Base-by-base conservation (phyloP, 202 grass and related monocot genomes). In the Schoenoplectus triqueter region DNA sequence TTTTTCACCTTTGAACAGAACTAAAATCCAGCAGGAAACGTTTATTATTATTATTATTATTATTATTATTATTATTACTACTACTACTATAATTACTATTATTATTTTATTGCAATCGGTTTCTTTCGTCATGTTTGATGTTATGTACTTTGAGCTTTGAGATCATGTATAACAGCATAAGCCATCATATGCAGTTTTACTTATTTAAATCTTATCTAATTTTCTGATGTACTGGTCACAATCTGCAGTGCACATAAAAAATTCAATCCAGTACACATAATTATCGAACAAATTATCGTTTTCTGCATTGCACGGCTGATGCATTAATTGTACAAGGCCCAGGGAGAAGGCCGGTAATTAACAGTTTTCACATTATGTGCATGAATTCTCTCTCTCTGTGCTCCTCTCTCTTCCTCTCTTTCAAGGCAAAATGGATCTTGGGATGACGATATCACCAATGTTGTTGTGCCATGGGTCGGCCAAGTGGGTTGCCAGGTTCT, bases 401-500 rank as follows among this genome's bases (percentile, higher is more conserved):
- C 41, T 50, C 15, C 21, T 81, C 78, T 80, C 77, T 63, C 10
- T 41, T n/a, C 64, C 60, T 80, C 66, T 67, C 20, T 66, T 82
- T 93, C 88, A 98, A 87, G 91, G 91, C 64, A 49, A 85, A 70
- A 99, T 56, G 10, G 90, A 45, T 88, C 92, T 94, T 5, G 96
- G 96, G 89, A 99, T 94, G 82, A 99, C 13, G 70, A 99, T 20
- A 82, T 99, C 89, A 48, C 96, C 96, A 62, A 99, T 99, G 93
- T 94, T 99, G 89, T 92, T 94, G 89, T 99, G 96, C 96, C 96
- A 99, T 20, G 96, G 96, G 85, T 99, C 96, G 0, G 96, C 87
- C 42, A 99, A 90, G 80, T 99, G 96, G 19, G 73, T 72, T 1
- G 90, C 96, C 22, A 99, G 82, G 86, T 99, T 99, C 96, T 99